These are phyloP conservation scores for Phyllosticta ampelicida DNA, from an alignment of 2,329 filamentous ascomycete genomes.

Conservation along the genomic window DNA sequence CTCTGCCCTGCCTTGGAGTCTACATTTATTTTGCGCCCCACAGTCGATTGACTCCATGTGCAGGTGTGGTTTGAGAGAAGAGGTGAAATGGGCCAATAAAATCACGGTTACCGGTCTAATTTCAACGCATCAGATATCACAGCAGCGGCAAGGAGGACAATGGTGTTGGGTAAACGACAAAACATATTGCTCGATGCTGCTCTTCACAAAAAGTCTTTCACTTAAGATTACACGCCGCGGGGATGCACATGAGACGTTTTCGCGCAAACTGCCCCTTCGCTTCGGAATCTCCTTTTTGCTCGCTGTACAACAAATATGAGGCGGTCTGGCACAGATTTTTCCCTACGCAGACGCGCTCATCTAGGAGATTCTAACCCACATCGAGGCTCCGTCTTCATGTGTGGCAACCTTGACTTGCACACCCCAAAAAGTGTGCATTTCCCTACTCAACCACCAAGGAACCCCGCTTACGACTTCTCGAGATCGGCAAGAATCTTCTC, in stretches of 20 bases:
- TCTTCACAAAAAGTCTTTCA: slow-evolving; percentile 3
- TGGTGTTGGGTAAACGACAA: neutral
- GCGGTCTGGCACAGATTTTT: neutral
- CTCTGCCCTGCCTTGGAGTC: too few relatives aligned
- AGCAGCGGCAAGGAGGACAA: neutral
- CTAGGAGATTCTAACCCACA: neutral
- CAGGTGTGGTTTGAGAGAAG: too few relatives aligned
- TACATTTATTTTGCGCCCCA: too few relatives aligned
- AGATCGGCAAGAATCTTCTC: slow-evolving; percentile 99
- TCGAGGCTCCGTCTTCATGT: neutral
- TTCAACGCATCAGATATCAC: neutral
- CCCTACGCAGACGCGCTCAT: neutral
- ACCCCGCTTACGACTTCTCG: slow-evolving; percentile 37
- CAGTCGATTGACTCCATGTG: too few relatives aligned
- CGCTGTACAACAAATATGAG: slow-evolving; percentile 7
- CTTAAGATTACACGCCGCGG: slow-evolving; percentile 11
- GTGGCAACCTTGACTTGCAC: neutral
- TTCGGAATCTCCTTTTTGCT: slow-evolving; percentile 1
- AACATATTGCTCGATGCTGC: slow-evolving; percentile 4
- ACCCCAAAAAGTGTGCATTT: neutral
- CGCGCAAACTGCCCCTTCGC: slow-evolving; percentile 1
- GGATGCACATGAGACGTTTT: slow-evolving; percentile 6
- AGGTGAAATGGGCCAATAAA: too few relatives aligned
- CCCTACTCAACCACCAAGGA: neutral
- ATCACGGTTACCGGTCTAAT: too few relatives aligned